Conservation (phyloP, 2,329 filamentous ascomycete species). For the Beauveria scarabaeidicola region DNA sequence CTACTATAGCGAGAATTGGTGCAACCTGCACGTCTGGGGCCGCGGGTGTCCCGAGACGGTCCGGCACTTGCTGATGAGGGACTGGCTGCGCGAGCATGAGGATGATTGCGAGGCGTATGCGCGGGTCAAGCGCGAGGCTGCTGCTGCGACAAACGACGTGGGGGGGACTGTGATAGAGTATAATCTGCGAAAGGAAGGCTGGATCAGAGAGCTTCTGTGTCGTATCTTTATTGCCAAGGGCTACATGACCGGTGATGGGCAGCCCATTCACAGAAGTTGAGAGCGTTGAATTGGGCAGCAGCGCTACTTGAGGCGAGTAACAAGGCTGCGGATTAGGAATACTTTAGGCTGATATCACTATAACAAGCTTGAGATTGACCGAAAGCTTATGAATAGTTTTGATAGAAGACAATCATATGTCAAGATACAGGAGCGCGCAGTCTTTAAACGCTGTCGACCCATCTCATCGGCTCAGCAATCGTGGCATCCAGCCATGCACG, state of each 20-base stretch:
- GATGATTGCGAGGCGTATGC: slow-evolving; percentile 31
- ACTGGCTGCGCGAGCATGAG: slow-evolving; percentile 28
- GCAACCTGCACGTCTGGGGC: slow-evolving; percentile 37
- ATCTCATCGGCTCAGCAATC: neutral
- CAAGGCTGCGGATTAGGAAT: no score
- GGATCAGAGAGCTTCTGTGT: slow-evolving; percentile 26
- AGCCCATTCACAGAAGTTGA: neutral
- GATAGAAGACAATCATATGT: neutral
- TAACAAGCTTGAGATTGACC: neutral
- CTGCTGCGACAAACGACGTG: slow-evolving; percentile 17
- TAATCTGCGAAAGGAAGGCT: slow-evolving; percentile 28
- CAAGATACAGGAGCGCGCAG: neutral
- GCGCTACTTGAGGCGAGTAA: no score
- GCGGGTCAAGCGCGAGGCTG: slow-evolving; percentile 26
- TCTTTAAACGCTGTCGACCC: neutral
- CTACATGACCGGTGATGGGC: neutral
- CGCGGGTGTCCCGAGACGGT: slow-evolving; percentile 28
- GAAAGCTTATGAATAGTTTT: neutral
- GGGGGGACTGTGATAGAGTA: slow-evolving; percentile 29
- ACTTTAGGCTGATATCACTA: no score
- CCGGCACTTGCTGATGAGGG: slow-evolving; percentile 32
- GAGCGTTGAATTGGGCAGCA: neutral
- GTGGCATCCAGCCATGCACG: slow-evolving; percentile 5
- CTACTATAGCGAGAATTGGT: slow-evolving; percentile 21
- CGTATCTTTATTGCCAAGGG: slow-evolving; percentile 12